Base-by-base conservation (phyloP, 345 rosid species). In the Citrus australasica region DNA sequence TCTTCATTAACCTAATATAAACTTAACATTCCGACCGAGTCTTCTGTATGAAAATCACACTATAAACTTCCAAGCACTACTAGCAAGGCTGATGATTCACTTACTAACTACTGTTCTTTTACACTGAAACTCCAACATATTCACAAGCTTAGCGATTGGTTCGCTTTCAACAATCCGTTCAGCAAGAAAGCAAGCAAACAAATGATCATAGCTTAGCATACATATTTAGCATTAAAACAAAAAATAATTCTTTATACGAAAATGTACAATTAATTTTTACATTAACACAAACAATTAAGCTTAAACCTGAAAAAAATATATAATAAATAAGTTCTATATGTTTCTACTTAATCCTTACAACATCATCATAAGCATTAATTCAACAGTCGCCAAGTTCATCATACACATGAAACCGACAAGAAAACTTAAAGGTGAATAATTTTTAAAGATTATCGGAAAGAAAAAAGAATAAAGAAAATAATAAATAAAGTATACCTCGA, bases 401-500 rank as follows among this genome's bases (percentile, higher is more conserved):
- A 28, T 7, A 28, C 25, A 28, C 61, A 19, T 25, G 9, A 42
- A 69, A 70, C 61, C 32, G 51, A 67, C 30, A 11, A 67, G 19
- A 32, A 67, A 55, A 55, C 32, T 55, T 22, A 24, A 73, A 4
- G 17, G 24, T 46, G 11, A 46, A 46, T 46, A 3, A 10, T 11
- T 46, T 46, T 46, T 46, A 46, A 46, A 46, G 13, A 46, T 46
- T 46, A 32, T 46, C 16, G 4, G 61, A 32, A 7, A 51, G 6
- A 4, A 4, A 14, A 51, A 51, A 51, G 16, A 56, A 10, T 30
- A 56, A 32, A 67, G 46, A 62, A 64, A 13, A 33, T 1, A 25
- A 48, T 8, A 19, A 35, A 67, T 16, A 60, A 28, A 16, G 48
- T 16, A 25, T 82, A 92, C 98, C 95, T 91, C 98, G 66, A 86